Evolutionary conservation across 1,284 basidiomycete species (phyloP), one percentile per base, ranked within the genome.

Genomic region (Heterobasidion occidentale): DNA sequence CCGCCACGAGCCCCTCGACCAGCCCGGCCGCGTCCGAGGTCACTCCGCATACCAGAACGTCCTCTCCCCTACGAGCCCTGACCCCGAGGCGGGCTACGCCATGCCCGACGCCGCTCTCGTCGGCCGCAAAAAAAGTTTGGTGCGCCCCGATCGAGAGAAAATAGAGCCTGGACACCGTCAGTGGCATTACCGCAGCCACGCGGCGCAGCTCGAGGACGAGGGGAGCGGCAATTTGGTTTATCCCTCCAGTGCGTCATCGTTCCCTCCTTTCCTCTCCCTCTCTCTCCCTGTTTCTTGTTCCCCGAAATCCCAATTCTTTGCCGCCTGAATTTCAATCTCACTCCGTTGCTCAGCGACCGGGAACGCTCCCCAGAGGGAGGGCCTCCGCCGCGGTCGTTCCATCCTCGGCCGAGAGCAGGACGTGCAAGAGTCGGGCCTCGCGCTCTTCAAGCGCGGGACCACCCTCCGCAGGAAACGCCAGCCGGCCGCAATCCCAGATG

Each of bases 111-210:
- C 59, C 14, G 38, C 56, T 9, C 53, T 61, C 71, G 53, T 90
- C 49, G 73, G 76, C 57, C 75, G 95, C 67, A 98, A 98, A 79
- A 96, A 95, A 81, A 93, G 89, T 67, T 81, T 99, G 51, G 92
- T 98, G 55, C 79, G 84, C 56, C 96, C 97, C 8, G 96, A 99
- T 71, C 80, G 96, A 60, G 96, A 98, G 77, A 92, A 96, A 77
- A 93, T 98, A 66, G 95, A 98, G 68, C 94, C 95, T 9, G 86
- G 86, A 51, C 94, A 98, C 76, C 83, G 94, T 47, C 87, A 96
- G 63, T 99, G 90, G 86, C 90, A 98, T 74, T 99, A 99, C 73
- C 86, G 94, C 54, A 88, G 82, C 61, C 94, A 92, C 71, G 92
- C 92, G 14, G 88, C 89, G 19, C 86, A 91, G 67, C 80, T 93